Evolutionary conservation across 371 early-diverging fungal species (phyloP).

Genomic region (Mucor piriformis): DNA sequence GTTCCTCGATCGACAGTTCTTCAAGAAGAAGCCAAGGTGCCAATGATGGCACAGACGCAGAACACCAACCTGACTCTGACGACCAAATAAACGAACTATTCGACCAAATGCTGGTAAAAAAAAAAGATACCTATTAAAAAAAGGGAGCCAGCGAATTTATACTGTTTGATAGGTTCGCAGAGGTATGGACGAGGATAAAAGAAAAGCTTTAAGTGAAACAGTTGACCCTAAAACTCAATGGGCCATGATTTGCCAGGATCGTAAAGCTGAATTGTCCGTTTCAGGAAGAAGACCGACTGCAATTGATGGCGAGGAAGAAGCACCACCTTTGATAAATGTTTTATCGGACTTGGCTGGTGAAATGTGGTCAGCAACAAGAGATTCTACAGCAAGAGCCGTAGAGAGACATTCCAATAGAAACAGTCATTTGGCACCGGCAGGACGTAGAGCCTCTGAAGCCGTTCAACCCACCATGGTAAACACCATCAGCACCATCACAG

Average conservation of each 20-base stretch:
- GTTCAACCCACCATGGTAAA: slow-evolving; percentile 9
- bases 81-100: slow-evolving; percentile 45
- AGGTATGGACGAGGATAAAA: slow-evolving; percentile 40
- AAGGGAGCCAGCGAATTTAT: too few species aligned
- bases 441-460: slow-evolving; percentile 13
- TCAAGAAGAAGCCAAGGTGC: slow-evolving; percentile 23
- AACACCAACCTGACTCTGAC: slow-evolving; percentile 34
- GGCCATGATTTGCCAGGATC: slow-evolving; percentile 50
- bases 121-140: neutral
- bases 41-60: slow-evolving; percentile 11
- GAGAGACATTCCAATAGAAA: slow-evolving; percentile 33
- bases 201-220: slow-evolving; percentile 28
- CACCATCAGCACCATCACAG: slow-evolving; percentile 2
- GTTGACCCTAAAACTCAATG: slow-evolving; percentile 47
- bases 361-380: slow-evolving; percentile 46
- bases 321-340: slow-evolving; percentile 41
- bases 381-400: slow-evolving; percentile 43
- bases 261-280: slow-evolving; percentile 41
- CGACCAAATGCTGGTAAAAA: slow-evolving; percentile 50
- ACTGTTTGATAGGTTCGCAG: slow-evolving; percentile 23
- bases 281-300: slow-evolving; percentile 10
- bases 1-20: slow-evolving; percentile 26
- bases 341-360: slow-evolving; percentile 51
- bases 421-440: slow-evolving; percentile 21
- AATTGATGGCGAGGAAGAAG: slow-evolving; percentile 20